These are phyloP conservation scores for Kuraishia molischiana DNA, from an alignment of 805 yeast species.

Conservation along the genomic window DNA sequence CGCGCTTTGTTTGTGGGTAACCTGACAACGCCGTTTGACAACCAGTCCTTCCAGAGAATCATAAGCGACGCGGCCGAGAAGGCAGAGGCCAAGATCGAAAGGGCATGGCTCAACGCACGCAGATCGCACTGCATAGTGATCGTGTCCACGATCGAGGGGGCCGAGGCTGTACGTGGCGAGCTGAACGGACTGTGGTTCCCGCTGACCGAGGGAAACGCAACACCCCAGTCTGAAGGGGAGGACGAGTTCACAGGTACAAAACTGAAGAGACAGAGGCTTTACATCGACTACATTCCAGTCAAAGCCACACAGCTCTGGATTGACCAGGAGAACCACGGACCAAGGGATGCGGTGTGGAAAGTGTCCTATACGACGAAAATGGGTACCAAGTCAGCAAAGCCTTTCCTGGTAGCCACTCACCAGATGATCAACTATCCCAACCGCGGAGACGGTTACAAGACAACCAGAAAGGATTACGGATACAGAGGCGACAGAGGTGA, in stretches of 20 bases:
- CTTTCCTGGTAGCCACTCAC: constrained; percentile 19
- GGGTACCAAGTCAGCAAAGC: constrained; percentile 20
- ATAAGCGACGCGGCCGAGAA: constrained; percentile 20
- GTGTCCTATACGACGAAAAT: constrained; percentile 19
- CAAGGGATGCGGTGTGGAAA: constrained; percentile 35
- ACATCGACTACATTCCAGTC: constrained; percentile 34
- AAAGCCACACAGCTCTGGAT: constrained; percentile 35
- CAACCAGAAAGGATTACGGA: constrained; percentile 11
- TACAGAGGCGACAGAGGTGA: constrained; percentile 5
- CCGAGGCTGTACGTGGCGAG: constrained; percentile 21
- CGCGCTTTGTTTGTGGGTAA: constrained; percentile 36
- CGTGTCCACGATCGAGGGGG: constrained; percentile 29
- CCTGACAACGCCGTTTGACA: constrained; percentile 27
- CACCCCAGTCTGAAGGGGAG: constrained; percentile 11
- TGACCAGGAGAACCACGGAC: constrained; percentile 33
- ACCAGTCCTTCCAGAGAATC: constrained; percentile 25
- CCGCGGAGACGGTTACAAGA: constrained; percentile 21
- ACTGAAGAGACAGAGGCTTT: constrained; percentile 17
- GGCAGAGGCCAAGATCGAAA: constrained; percentile 20
- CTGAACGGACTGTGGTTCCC: constrained; percentile 28
- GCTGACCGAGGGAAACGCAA: background rate
- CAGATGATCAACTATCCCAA: constrained; percentile 23
- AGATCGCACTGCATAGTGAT: constrained; percentile 34
- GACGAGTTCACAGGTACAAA: constrained; percentile 12
- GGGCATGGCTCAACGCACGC: constrained; percentile 33